These are phyloP conservation scores for Striga asiatica DNA, from an alignment of 257 asterid genomes.

Conservation along the genomic window DNA sequence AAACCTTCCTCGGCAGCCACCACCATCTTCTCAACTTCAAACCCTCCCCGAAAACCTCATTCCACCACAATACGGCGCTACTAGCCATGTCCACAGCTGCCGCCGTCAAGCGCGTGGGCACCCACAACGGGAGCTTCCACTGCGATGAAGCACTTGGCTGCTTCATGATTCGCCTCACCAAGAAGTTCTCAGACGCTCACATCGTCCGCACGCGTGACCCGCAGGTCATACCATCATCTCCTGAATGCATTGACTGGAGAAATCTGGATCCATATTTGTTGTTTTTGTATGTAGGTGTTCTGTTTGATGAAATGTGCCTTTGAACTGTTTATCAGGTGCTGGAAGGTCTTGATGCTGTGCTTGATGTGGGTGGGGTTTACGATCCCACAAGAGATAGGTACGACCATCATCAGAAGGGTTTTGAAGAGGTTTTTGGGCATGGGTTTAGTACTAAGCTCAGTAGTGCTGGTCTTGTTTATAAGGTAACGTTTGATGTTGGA, in stretches of 20 bases:
- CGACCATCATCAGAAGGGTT: constrained; percentile 90
- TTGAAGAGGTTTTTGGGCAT: constrained; percentile 73
- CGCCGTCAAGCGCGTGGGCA: constrained; percentile 56
- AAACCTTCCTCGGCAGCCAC: constrained; percentile 23
- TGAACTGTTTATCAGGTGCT: constrained; percentile 40
- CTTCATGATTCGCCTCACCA: constrained; percentile 87
- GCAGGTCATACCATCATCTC: constrained; percentile 24
- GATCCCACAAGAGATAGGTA: constrained; percentile 58
- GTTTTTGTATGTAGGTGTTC: constrained; percentile 14
- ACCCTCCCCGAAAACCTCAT: constrained; percentile 2
- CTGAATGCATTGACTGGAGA: background rate
- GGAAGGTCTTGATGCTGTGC: constrained; percentile 79
- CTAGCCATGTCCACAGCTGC: constrained; percentile 35
- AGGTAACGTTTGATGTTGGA: constrained; percentile 30
- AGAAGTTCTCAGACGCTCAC: constrained; percentile 51
- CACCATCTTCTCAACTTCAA: constrained; percentile 25
- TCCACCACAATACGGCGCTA: background rate
- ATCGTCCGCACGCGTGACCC: constrained; percentile 82
- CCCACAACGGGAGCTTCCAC: constrained; percentile 95
- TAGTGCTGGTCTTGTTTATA: constrained; percentile 93
- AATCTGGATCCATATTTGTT: background rate
- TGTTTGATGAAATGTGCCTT: constrained; percentile 50
- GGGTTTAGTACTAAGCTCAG: constrained; percentile 83
- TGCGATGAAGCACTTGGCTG: constrained; percentile 97
- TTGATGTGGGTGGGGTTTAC: constrained; percentile 87